Evolutionary conservation across 2,329 filamentous ascomycete genomes (phyloP).

Genomic region (Graphilbum sp.): DNA sequence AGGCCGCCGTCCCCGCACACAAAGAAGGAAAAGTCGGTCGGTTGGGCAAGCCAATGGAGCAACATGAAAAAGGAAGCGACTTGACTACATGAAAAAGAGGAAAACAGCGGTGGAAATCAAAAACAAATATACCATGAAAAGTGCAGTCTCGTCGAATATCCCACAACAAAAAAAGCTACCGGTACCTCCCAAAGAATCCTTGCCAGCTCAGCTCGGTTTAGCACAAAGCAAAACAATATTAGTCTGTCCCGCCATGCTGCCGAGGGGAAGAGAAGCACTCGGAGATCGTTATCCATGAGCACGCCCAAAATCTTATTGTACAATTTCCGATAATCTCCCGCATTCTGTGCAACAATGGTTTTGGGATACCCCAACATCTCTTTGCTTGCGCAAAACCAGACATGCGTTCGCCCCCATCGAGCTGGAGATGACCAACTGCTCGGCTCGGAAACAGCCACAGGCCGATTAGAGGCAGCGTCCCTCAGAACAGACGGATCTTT

Average conservation of each 20-base stretch:
- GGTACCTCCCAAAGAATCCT: too few species aligned
- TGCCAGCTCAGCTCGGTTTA: too few species aligned
- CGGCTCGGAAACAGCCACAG: neutral
- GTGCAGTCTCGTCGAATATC: too few species aligned
- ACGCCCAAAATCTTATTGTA: slow-evolving; percentile 1
- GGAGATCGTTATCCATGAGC: neutral
- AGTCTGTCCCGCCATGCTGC: neutral
- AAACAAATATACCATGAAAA: too few species aligned
- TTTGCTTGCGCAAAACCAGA: too few species aligned
- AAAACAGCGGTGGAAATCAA: neutral
- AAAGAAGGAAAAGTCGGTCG: too few species aligned
- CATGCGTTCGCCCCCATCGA: too few species aligned
- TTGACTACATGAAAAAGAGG: slow-evolving; percentile 1
- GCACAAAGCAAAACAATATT: slow-evolving; percentile 1
- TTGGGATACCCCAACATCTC: too few species aligned
- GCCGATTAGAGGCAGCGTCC: too few species aligned
- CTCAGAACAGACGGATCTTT: slow-evolving; percentile 10
- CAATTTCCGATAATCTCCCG: neutral
- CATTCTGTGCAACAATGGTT: neutral
- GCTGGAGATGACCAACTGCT: neutral
- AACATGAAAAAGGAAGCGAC: neutral
- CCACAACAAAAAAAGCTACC: too few species aligned
- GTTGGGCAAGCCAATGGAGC: too few species aligned
- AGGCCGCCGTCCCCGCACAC: slow-evolving; percentile 1
- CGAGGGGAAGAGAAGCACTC: too few species aligned